Evolutionary conservation across 306 rosid species (phyloP).

Genomic region (Cajanus cajan): DNA sequence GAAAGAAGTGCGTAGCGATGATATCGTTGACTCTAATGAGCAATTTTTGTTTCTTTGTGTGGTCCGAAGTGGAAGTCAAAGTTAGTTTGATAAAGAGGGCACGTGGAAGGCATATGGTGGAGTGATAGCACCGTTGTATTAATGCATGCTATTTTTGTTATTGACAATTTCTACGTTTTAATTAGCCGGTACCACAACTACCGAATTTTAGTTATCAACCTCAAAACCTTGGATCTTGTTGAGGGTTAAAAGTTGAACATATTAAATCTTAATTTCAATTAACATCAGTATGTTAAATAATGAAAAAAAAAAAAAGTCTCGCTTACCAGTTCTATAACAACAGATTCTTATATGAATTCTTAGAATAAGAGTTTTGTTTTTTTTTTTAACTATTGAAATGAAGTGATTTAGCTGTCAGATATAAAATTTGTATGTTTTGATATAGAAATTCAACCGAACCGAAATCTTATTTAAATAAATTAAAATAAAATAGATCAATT

Average conservation of each 20-base stretch:
- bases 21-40: background rate
- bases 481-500: no score
- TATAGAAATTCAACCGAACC: no score
- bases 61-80: background rate
- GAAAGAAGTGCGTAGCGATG: background rate
- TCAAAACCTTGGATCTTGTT: background rate
- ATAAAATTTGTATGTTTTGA: no score
- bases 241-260: background rate
- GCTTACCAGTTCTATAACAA: no score
- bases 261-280: background rate
- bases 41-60: background rate
- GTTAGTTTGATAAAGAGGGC: background rate
- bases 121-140: background rate
- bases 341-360: no score
- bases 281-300: no score
- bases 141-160: background rate
- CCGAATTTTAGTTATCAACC: background rate
- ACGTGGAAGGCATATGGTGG: background rate
- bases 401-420: no score
- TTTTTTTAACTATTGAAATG: no score
- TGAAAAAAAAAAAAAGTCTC: no score
- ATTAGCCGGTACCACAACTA: background rate
- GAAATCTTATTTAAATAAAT: no score
- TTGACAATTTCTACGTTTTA: background rate
- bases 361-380: no score